phyloP scores from a whole-genome alignment of 306 rosid genomes.

The Pueraria montana region DNA sequence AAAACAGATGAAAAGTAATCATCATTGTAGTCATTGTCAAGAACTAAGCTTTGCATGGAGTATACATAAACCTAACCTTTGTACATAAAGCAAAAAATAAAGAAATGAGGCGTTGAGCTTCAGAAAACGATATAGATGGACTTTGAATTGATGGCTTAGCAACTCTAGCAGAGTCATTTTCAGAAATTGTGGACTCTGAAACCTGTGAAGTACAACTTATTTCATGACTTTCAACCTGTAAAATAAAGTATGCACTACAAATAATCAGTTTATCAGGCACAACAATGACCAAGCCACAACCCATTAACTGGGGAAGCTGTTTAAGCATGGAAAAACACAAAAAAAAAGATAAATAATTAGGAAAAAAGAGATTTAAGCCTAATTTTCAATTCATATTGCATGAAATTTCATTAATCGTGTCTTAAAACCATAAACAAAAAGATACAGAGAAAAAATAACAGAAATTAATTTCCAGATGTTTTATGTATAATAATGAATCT shows the following conservation, averaged over 20 bases:
- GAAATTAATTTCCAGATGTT: background rate
- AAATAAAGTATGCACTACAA: slow-evolving; percentile 34
- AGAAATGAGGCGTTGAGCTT: slow-evolving; percentile 87
- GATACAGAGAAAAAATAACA: slow-evolving; percentile 2
- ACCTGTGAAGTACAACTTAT: slow-evolving; percentile 61
- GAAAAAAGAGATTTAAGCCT: slow-evolving; percentile 2
- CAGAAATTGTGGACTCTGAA: slow-evolving; percentile 69
- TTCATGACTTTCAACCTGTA: slow-evolving; percentile 78
- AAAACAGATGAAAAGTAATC: slow-evolving; percentile 36
- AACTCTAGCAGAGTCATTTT: slow-evolving; percentile 60
- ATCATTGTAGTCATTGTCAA: slow-evolving; percentile 27
- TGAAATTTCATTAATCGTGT: background rate
- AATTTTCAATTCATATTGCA: background rate
- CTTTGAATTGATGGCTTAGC: slow-evolving; percentile 51
- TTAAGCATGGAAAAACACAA: background rate
- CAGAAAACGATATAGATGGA: slow-evolving; percentile 72
- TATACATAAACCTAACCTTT: slow-evolving; percentile 69
- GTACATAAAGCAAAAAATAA: slow-evolving; percentile 92
- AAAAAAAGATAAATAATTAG: background rate
- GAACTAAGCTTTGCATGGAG: slow-evolving; percentile 25
- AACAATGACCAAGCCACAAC: slow-evolving; percentile 8
- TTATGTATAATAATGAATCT: background rate
- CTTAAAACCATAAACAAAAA: background rate
- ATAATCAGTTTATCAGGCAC: slow-evolving; percentile 35
- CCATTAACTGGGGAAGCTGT: background rate